Evolutionary conservation across 2,329 filamentous ascomycete species (phyloP), one percentile per base, ranked within the genome.

Genomic region (Colletotrichum sp.): DNA sequence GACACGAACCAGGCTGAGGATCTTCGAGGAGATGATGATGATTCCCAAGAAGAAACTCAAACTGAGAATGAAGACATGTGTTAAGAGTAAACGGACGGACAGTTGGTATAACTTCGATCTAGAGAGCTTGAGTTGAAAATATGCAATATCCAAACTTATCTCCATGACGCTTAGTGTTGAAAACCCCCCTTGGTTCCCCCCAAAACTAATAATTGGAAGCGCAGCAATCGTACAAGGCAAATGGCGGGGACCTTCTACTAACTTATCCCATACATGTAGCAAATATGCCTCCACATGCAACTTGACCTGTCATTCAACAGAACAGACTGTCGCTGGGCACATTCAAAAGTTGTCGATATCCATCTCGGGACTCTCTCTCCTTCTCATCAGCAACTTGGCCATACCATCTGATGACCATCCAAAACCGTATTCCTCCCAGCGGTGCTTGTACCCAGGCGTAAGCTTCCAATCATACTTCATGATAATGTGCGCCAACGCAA

Each of bases 391-490:
- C 30, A 78, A 8, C 57, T 28, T 71, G 9, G 76, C 70, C 15
- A 16, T 34, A 21, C 63, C 59, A 7, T 77, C 76, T 15, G 67
- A 34, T 4, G 21, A n/a, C 63, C 49, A 60, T 2, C 26, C 18
- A 4, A 76, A 49, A 0, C 70, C 70, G 8, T 26, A 36, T 6
- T 76, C 70, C 16, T 64, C 15, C 55, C 63, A 71, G 9, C 55
- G 24, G 21, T 67, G 59, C 36, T 76, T 16, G 32, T 73, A 67
- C 2, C 76, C 76, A 3, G 57, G 66, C 0, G 63, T 59, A 1
- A 78, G 57, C 36, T 67, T 34, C 70, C 69, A 76, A 32, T 76
- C 70, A 7, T 69, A 77, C 24, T 77, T 76, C 57, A 77, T 72
- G 7, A 76, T 12, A 8, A 77, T 26, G n/a, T 76, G 75, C 26